Evolutionary conservation across 805 yeast genomes (phyloP), one percentile per base, ranked within the genome.

Genomic region (Danielia oregonensis): DNA sequence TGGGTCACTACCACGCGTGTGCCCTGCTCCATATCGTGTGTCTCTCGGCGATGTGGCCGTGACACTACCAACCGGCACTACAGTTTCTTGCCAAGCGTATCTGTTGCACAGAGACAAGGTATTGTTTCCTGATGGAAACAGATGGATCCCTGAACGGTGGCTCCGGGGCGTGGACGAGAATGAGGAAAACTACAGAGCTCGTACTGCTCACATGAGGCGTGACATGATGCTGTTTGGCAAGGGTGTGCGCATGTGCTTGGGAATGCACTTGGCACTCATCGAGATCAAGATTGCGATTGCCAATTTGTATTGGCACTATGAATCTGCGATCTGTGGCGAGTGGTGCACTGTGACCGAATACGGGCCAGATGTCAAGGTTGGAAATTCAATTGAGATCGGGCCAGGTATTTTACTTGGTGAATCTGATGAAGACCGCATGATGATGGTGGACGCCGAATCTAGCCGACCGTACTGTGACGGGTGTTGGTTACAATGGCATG

Each of bases 241-340:
- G 4, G 33, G 33, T 8, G 27, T 30, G 15, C 33, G 33, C 3
- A 30, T 30, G 33, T 30, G 33, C 14, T 4, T 30, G 13, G 33
- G 33, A 4, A 23, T 23, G 33, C 13, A 30, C 15, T 15, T 30
- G 8, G 33, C 33, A 4, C 4, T 15, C 11, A 16, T 16, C 3
- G 33, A 30, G 11, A 23, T 30, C 21, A 30, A 30, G 21, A 3
- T 30, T 9, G 33, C 22, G 6, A 11, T 30, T 10, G 27, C 27
- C 22, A 23, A 22, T 13, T 7, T 30, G 11, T 30, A 30, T 26
- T 30, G 26, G 26, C 32, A 15, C 5, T 29, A 10, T 15, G 26
- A 13, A 10, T 10, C 15, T 5, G 17, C 16, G 18, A 13, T 29
- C 3, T 13, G 26, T 19, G 5, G 15, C 6, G n/a, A 21, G 17